These are phyloP conservation scores for Saccharomycopsis schoenii DNA, from an alignment of 805 yeast genomes.

Conservation along the genomic window DNA sequence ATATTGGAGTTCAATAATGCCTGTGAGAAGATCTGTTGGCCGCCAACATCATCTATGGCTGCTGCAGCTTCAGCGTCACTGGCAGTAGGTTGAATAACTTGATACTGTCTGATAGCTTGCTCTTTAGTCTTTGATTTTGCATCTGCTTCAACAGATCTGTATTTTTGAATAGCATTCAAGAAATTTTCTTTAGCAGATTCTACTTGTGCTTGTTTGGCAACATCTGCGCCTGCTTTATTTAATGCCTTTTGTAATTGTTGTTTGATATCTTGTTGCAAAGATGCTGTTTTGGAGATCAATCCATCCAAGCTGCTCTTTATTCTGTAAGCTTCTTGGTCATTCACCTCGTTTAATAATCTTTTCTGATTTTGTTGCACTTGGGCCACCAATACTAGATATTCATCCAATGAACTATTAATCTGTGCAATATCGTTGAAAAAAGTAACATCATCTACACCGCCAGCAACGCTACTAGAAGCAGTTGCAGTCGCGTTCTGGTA, in stretches of 20 bases:
- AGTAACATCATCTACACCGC: constrained; percentile 43
- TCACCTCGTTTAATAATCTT: constrained; percentile 62
- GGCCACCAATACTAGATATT: constrained; percentile 60
- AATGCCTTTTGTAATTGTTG: constrained; percentile 69
- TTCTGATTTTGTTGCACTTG: constrained; percentile 62
- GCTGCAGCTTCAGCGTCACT: constrained; percentile 74
- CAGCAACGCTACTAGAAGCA: constrained; percentile 26
- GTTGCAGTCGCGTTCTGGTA: background rate
- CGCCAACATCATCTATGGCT: constrained; percentile 75
- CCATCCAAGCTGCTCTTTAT: constrained; percentile 69
- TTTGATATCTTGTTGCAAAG: constrained; percentile 68
- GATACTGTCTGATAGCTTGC: constrained; percentile 89
- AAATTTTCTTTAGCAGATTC: constrained; percentile 80
- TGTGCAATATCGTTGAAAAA: constrained; percentile 63
- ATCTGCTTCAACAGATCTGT: constrained; percentile 76
- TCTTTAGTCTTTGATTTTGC: constrained; percentile 75
- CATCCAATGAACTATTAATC: constrained; percentile 58
- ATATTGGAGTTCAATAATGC: constrained; percentile 81
- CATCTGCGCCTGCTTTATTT: constrained; percentile 57
- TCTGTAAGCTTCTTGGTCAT: constrained; percentile 57
- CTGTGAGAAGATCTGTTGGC: constrained; percentile 89
- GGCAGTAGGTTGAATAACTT: constrained; percentile 80
- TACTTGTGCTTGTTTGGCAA: constrained; percentile 81
- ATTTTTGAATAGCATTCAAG: constrained; percentile 76
- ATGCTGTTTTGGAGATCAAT: constrained; percentile 66